Base-by-base conservation (phyloP, 176 grass and related monocot species). In the Elaeis guineensis region DNA sequence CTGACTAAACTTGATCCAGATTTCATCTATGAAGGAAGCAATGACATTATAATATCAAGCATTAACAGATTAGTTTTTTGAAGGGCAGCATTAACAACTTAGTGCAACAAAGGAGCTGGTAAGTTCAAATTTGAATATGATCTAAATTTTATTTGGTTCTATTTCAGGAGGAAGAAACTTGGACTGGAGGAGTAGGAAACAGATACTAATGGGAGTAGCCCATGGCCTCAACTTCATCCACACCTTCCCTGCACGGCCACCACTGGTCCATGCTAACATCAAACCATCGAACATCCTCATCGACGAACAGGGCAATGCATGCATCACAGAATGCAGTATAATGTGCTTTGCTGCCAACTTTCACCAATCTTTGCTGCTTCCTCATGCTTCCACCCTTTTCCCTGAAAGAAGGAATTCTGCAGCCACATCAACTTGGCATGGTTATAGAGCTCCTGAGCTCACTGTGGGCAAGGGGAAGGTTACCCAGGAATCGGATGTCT, bases 241-340 rank as follows among this genome's bases (percentile, higher is more conserved):
- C 73, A 73, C 76, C 49, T 83, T 80, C 63, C 80, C 77, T 30
- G 80, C 67, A 29, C 19, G 83, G 18, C 65, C 79, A 12, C 28
- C 61, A 21, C 69, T 80, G 28, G 88, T 84, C 50, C 88, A 87
- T 74, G 88, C 73, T 2, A 92, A 80, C 77, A 58, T 92, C 62
- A 92, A 87, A 74, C 88, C 88, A 49, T 80, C 88, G 15, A 92
- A 92, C 77, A 80, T 92, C 51, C 83, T 92, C 16, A 19, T 92
- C 16, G 83, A 87, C 51, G 88, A 92, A 63, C 80, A 76, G 56
- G 79, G 83, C 57, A 81, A 51, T 15, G 83, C 77, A 24, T 80
- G 83, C 80, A 62, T 92, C 12, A 74, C 88, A 4, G 88, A 92
- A 72, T 80, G 83, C 69, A 83, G 89, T 2, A 54, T 92, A 54